These are phyloP conservation scores for Carex kokanica DNA, from an alignment of 176 grass and related monocot species.

Conservation along the genomic window DNA sequence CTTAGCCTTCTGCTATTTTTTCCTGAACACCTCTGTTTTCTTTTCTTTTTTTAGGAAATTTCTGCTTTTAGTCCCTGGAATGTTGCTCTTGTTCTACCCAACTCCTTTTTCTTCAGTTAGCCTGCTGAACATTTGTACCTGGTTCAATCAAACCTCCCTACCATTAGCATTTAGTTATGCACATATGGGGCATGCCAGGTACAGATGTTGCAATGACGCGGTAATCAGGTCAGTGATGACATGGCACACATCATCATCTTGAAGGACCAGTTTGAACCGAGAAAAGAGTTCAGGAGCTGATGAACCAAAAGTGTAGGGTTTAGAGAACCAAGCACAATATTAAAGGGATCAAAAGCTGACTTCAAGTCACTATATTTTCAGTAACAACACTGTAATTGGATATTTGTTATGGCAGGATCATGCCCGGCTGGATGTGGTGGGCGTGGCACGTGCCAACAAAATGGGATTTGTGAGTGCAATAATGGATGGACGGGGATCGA, in stretches of 20 bases:
- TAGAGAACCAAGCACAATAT: not conserved
- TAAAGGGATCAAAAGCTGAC: not conserved
- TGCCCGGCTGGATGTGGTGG: slow-evolving; percentile 67
- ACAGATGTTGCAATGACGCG: not conserved
- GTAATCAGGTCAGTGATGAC: not conserved
- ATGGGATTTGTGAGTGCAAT: slow-evolving; percentile 81
- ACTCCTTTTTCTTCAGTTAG: not conserved
- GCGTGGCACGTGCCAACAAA: slow-evolving; percentile 71
- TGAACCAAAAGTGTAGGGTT: not conserved
- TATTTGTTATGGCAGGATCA: slow-evolving; percentile 56
- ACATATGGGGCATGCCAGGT: not conserved
- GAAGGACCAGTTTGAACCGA: not conserved
- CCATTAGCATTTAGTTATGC: not conserved
- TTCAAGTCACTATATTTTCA: slow-evolving; percentile 16
- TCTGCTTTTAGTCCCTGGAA: not conserved
- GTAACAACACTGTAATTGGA: not conserved
- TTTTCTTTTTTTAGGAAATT: not conserved
- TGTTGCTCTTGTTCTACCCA: not conserved
- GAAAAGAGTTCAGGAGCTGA: not conserved
- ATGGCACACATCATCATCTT: not conserved
- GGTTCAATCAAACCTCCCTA: not conserved
- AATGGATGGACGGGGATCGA: slow-evolving; percentile 88
- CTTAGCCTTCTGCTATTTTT: not conserved
- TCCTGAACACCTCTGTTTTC: not conserved
- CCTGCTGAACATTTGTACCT: not conserved